Base-by-base conservation (phyloP, 345 rosid genomes). In the Turnera subulata region DNA sequence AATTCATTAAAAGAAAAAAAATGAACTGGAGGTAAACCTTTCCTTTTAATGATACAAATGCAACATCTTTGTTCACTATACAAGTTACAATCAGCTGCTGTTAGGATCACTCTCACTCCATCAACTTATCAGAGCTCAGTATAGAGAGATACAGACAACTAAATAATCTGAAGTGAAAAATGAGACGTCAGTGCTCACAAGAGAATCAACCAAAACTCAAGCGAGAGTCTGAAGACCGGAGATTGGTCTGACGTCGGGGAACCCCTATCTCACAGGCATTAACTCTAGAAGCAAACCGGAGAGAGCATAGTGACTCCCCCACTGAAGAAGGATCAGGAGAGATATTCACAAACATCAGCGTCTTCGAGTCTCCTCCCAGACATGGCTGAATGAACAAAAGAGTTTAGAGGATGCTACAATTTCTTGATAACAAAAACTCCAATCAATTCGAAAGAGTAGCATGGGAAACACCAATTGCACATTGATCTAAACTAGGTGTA, bases 51-150 rank as follows among this genome's bases (percentile, higher is more conserved):
- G 18, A 25, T 50, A 23, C 17, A 6, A 26, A 26, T 15, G 45
- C 37, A 63, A 11, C 17, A 17, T 23, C 15, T 4, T 23, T 38
- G 12, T 47, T 47, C 65, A 24, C 71, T 67, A 60, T 59, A 67
- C 71, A 67, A 21, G 46, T 63, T 71, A 73, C 67, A 63, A 59
- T 69, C 79, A 66, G 62, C 57, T 70, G 62, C 32, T 62, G 85
- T 82, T 80, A 84, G 80, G 65, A 72, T 68, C 68, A 47, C 68
- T 49, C 50, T 63, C 61, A 60, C 35, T 61, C 62, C 22, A 49
- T 48, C 52, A 51, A 35, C 57, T 26, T 57, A 45, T 56, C 42
- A 48, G 20, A 49, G 43, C 59, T 35, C 33, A 13, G 49, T 58
- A 59, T 5, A 48, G 59, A 48, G 59, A 78, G 76, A 70, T 59